Percentiles rank a stretch among this genome's conserved stretches.
Evolutionary conservation across 2,329 filamentous ascomycete genomes (phyloP).

Genomic region (Fusarium siculi): DNA sequence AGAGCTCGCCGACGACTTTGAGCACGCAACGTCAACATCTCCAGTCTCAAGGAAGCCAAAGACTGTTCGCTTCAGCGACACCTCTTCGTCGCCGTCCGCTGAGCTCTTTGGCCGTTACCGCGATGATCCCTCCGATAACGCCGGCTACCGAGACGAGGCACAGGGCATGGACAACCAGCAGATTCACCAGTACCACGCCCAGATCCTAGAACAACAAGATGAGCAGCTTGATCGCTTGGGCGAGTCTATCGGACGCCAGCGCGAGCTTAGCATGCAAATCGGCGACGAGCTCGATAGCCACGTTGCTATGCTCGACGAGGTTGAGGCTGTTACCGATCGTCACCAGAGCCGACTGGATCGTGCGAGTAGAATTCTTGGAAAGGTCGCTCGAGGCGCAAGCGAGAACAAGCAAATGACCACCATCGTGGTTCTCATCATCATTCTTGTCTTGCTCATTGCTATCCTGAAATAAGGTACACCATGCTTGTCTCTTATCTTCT

Average conservation of each 20-base stretch:
- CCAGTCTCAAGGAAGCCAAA: conserved; percentile 61
- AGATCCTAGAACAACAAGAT: conserved; percentile 88
- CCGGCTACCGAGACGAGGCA: conserved; percentile 70
- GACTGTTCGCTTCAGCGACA: conserved; percentile 88
- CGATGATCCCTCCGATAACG: conserved; percentile 70
- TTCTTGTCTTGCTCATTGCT: conserved; percentile 84
- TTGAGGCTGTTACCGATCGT: conserved; percentile 83
- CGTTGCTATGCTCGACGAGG: conserved; percentile 87
- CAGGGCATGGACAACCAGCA: conserved; percentile 79
- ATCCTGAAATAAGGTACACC: conserved; percentile 77
- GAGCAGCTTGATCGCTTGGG: conserved; percentile 90
- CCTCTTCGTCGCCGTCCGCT: conserved; percentile 55
- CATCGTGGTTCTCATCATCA: conserved; percentile 83
- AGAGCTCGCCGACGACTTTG: conserved; percentile 70
- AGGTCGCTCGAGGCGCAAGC: conserved; percentile 77
- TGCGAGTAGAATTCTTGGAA: conserved; percentile 77
- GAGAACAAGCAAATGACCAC: conserved; percentile 90
- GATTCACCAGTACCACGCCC: conserved; percentile 84
- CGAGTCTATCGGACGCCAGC: conserved; percentile 86
- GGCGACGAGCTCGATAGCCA: conserved; percentile 95
- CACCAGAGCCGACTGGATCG: conserved; percentile 81
- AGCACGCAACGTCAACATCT: conserved; percentile 64
- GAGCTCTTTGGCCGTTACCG: conserved; percentile 70
- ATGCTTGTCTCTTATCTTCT: not conserved
- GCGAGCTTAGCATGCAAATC: conserved; percentile 94